Evolutionary conservation across 202 grass and related monocot genomes (phyloP), one percentile per base, ranked within the genome.

Genomic region (Bolboschoenoplectus hybrid): DNA sequence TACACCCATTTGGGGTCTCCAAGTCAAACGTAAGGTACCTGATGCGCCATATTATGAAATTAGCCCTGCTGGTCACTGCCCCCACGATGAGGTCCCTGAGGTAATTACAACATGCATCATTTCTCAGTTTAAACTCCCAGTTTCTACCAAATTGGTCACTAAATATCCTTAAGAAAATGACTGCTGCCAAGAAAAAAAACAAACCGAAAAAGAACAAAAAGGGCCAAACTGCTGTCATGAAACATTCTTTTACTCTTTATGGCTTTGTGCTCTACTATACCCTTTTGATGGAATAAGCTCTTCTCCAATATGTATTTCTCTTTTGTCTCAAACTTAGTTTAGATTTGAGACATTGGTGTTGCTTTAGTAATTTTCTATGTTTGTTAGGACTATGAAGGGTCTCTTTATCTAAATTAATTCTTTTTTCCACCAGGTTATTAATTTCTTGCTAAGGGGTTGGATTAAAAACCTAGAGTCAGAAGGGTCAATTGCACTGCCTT

Each of bases 81-180:
- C 97, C 19, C 97, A 99, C 26, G 97, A 97, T 60, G 97, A 99
- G 80, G 97, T 99, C 88, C 97, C 97, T 65, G 97, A 99, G 97
- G 96, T 98, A 95, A 85, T 67, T 17, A 39, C 14, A 52, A 60
- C 85, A 62, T 63, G 17, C 43, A 78, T 16, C 44, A 72, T 35
- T 70, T 70, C 26, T 14, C 36, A 81, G 3, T 82, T 69, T 62
- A 34, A 79, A 80, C 36, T 80, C 13, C 36, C 75, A 20, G 14
- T 80, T 80, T 77, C 2, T n/a, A 80, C 7, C 58, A 4, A 80
- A 61, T 80, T 61, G 52, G 17, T 61, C 55, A 43, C 76, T 41
- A 11, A 39, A 58, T 61, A 80, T 62, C 55, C 20, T 19, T 19
- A 61, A 20, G 16, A 44, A 61, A 58, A 44, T 20, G 38, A 43